Base-by-base conservation (phyloP, 345 rosid species). In the Kernera saxatilis region DNA sequence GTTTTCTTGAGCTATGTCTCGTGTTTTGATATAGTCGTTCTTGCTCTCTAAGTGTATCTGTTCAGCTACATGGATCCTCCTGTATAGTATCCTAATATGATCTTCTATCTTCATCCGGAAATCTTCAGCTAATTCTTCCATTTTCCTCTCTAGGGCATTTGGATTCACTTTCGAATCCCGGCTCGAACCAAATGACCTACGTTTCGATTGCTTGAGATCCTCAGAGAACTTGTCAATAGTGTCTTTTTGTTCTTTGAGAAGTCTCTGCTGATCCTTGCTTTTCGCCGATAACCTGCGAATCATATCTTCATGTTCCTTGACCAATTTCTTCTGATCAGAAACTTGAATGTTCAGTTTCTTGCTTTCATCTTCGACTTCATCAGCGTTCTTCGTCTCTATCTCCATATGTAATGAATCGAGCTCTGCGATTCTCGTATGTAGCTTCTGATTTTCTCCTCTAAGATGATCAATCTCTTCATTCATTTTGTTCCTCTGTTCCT, bases 51-150 rank as follows among this genome's bases (percentile, higher is more conserved):
- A 39, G 54, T 88, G 95, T 36, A 86, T 75, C 13, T 87, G 91
- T 77, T 92, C 96, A 6, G 91, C 82, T 29, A 88, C 95, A 26
- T 71, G 79, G 70, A 90, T 87, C 52, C 97, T 85, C 30, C 77
- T 90, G 64, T 71, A 59, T 52, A 93, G 62, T 26, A 90, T 52
- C 8, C 92, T 85, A 14, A 89, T 81, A 23, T 82, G 85, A 70
- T 88, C 88, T 64, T 90, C 96, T 15, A 82, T 69, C 68, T 78
- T 83, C 87, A 74, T 83, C 10, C 80, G 64, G 74, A 83, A 88
- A 64, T 80, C 87, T 4, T 74, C 89, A 0, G 92, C 89, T 22
- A 86, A 63, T 43, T 86, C 93, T 43, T 85, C 90, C 76, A 90
- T 82, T 77, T 84, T 90, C 75, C 79, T 84, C 70, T 88, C 89